Percentiles rank a stretch among this genome's conserved stretches.
Evolutionary conservation across 139 green algal species (phyloP).

Genomic region (Auxenochlorella protothecoides): DNA sequence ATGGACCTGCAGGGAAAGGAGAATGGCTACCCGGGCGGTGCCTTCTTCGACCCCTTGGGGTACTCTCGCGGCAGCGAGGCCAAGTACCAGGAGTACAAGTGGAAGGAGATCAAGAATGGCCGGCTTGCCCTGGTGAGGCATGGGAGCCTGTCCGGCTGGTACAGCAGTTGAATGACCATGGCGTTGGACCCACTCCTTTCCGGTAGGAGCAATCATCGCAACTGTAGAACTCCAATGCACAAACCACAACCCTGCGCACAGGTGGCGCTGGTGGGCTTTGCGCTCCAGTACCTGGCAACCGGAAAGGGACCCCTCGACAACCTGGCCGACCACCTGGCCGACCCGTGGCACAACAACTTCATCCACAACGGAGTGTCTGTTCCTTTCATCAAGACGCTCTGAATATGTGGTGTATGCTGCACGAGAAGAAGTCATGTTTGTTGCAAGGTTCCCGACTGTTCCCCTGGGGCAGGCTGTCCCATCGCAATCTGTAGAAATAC

Average conservation of each 20-base stretch:
- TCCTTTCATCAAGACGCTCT: not conserved
- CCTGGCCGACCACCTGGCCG: conserved; percentile 25
- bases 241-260: too few relatives aligned
- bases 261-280: conserved; percentile 65
- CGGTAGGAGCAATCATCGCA: too few relatives aligned
- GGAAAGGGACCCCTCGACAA: conserved; percentile 48
- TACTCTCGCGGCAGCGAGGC: conserved; percentile 45
- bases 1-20: conserved; percentile 66
- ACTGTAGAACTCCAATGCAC: too few relatives aligned
- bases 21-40: conserved; percentile 53
- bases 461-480: too few relatives aligned
- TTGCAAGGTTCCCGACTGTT: not conserved
- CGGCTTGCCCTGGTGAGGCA: conserved; percentile 61
- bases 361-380: conserved; percentile 5
- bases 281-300: conserved; percentile 69
- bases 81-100: conserved; percentile 58
- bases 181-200: too few relatives aligned
- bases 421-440: not conserved
- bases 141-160: not conserved
- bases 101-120: conserved; percentile 87
- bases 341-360: conserved; percentile 22
- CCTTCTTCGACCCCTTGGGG: conserved; percentile 70
- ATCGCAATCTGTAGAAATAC: too few relatives aligned
- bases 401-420: not conserved
- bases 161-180: not conserved